These are phyloP conservation scores for Pseudocohnilembus persalinus DNA, from an alignment of 169 alveolate genomes.

Conservation along the genomic window DNA sequence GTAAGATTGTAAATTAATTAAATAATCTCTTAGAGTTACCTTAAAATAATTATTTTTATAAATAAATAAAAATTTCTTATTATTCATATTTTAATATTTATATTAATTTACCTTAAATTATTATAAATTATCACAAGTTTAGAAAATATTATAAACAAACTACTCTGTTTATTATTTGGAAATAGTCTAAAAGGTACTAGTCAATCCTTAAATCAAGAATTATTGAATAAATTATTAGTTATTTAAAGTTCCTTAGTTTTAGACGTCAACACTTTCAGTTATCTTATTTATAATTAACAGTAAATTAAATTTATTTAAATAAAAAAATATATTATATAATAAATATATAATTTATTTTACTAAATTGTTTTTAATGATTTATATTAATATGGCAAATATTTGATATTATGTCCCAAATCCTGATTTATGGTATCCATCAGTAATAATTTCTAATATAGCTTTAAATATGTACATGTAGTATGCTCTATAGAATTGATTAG, in stretches of 20 bases:
- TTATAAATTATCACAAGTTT: conserved; percentile 12
- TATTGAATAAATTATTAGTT: conserved; percentile 8
- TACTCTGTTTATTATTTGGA: conserved; percentile 22
- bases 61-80: neutral
- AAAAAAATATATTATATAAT: too few species aligned
- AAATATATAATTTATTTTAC: neutral
- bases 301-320: neutral
- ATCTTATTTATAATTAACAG: neutral
- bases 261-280: neutral
- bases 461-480: conserved; percentile 35
- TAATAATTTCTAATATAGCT: conserved; percentile 43
- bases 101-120: conserved; percentile 23
- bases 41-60: neutral
- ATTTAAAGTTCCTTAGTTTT: neutral
- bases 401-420: conserved; percentile 28
- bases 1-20: conserved; percentile 28
- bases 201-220: conserved; percentile 4
- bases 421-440: conserved; percentile 36
- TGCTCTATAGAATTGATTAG: conserved; percentile 32
- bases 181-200: conserved; percentile 18
- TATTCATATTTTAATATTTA: neutral
- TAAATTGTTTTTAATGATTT: conserved; percentile 9
- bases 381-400: conserved; percentile 21
- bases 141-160: conserved; percentile 21
- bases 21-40: conserved; percentile 36